Evolutionary conservation across 805 yeast species (phyloP), one percentile per base, ranked within the genome.

Genomic region (Yamadazyma ubonensis): DNA sequence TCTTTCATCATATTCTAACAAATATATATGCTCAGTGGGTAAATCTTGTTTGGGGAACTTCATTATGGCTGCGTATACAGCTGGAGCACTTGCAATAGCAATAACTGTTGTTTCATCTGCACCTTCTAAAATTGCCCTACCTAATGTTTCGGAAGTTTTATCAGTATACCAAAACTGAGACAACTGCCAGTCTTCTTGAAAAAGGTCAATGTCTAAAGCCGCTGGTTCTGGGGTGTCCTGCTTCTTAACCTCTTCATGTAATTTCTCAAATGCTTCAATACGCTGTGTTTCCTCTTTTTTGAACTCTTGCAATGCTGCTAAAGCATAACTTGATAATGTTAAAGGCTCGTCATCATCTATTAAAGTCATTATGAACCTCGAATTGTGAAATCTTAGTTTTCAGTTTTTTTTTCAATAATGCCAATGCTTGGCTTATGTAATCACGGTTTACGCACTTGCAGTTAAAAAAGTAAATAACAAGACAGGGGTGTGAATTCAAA

Each of bases 111-210:
- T 71, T 39, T 73, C 73, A 49, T 81, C 84, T 1, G 95, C 93
- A 6, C 87, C 93, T 25, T 81, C 86, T 10, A 88, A 60, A 29
- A 88, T 65, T 6, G 86, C 93, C 44, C 75, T 76, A 0, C 87
- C 93, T 14, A 87, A 59, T 0, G 63, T 55, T 37, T 71, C 73
- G 0, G 96, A 89, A 0, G 96, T 89, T 2, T 67, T 62, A 44
- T 87, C 90, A 41, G 74, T 66, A 55, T 87, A 89, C 89, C 97
- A 89, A 63, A 89, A 89, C 60, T 89, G 97, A 1, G 96, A 87
- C 27, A 90, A 70, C 55, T 87, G 93, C 97, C 97, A 89, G 61
- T 89, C 96, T 61, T 89, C 96, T 55, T 84, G 72, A 59, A 89
- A 89, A 27, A 78, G 70, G 38, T 82, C 86, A 61, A 90, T 90